Conservation (phyloP, 352 stramenopile genomes). For the Phytophthora vignae region DNA sequence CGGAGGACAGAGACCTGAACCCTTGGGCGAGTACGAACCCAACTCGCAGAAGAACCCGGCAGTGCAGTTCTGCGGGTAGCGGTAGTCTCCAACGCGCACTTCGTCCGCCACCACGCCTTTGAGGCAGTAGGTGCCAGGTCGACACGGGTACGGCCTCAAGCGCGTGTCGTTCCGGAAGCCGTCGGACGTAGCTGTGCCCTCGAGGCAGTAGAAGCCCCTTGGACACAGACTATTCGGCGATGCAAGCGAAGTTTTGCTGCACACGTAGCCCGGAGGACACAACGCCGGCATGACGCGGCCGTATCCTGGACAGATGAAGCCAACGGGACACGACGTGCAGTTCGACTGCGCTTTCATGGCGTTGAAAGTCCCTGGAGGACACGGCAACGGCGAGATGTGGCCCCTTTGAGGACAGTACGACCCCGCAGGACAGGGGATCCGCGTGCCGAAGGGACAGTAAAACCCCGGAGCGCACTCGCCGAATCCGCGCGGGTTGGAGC, state of each 20-base stretch:
- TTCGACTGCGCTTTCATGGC: slow-evolving; percentile 91
- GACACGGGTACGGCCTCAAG: slow-evolving; percentile 95
- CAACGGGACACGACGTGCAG: slow-evolving; percentile 91
- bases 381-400: slow-evolving; percentile 87
- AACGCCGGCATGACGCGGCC: slow-evolving; percentile 91
- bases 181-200: slow-evolving; percentile 95
- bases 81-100: slow-evolving; percentile 87
- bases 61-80: slow-evolving; percentile 94
- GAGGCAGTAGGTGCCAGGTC: slow-evolving; percentile 96
- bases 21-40: slow-evolving; percentile 92
- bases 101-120: slow-evolving; percentile 93
- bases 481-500: slow-evolving; percentile 76
- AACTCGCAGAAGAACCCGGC: slow-evolving; percentile 96
- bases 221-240: slow-evolving; percentile 95
- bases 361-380: slow-evolving; percentile 94
- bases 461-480: slow-evolving; percentile 90
- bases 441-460: slow-evolving; percentile 93
- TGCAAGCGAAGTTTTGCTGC: slow-evolving; percentile 81
- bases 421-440: slow-evolving; percentile 90
- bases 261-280: slow-evolving; percentile 94
- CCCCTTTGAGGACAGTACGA: slow-evolving; percentile 92
- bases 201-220: slow-evolving; percentile 95
- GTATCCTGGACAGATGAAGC: slow-evolving; percentile 95
- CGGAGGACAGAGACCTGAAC: slow-evolving; percentile 93
- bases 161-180: slow-evolving; percentile 97